These are phyloP conservation scores for Phytophthora podocarpi DNA, from an alignment of 352 stramenopile species.

Conservation along the genomic window DNA sequence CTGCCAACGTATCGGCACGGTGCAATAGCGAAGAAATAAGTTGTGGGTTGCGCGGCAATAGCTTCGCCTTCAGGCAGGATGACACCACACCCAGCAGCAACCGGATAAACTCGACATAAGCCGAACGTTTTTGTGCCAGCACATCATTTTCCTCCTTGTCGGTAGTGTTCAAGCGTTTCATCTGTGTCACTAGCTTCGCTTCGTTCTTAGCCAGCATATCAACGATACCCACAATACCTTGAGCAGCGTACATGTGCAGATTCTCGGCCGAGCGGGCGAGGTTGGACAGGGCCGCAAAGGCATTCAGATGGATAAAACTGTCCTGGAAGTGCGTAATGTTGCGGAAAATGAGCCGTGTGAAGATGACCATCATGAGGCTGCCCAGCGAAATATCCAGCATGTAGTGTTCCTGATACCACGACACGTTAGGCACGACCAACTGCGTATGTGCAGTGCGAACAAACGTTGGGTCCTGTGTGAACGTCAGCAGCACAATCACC, in stretches of 20 bases:
- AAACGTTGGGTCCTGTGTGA: slow-evolving; percentile 67
- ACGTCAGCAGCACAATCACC: slow-evolving; percentile 70
- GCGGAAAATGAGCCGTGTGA: slow-evolving; percentile 72
- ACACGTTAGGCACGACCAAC: slow-evolving; percentile 58
- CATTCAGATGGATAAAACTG: slow-evolving; percentile 79
- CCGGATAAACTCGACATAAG: slow-evolving; percentile 83
- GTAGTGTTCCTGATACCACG: slow-evolving; percentile 83
- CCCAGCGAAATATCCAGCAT: slow-evolving; percentile 78
- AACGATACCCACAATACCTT: slow-evolving; percentile 70
- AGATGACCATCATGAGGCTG: slow-evolving; percentile 80
- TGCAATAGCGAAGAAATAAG: slow-evolving; percentile 90
- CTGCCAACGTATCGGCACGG: slow-evolving; percentile 59
- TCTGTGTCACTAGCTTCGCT: slow-evolving; percentile 53
- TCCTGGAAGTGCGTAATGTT: slow-evolving; percentile 87
- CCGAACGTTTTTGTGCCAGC: slow-evolving; percentile 54
- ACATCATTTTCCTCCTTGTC: slow-evolving; percentile 50
- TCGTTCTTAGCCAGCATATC: slow-evolving; percentile 84
- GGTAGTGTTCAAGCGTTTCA: slow-evolving; percentile 37
- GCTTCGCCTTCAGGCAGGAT: slow-evolving; percentile 63
- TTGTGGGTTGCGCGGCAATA: slow-evolving; percentile 79
- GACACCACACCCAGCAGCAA: slow-evolving; percentile 70
- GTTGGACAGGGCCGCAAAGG: slow-evolving; percentile 76
- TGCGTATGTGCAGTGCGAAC: slow-evolving; percentile 68
- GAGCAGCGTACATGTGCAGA: slow-evolving; percentile 73
- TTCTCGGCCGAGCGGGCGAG: slow-evolving; percentile 74